Evolutionary conservation across 176 grass and related monocot species (phyloP).

Genomic region (Oryza glaberrima): DNA sequence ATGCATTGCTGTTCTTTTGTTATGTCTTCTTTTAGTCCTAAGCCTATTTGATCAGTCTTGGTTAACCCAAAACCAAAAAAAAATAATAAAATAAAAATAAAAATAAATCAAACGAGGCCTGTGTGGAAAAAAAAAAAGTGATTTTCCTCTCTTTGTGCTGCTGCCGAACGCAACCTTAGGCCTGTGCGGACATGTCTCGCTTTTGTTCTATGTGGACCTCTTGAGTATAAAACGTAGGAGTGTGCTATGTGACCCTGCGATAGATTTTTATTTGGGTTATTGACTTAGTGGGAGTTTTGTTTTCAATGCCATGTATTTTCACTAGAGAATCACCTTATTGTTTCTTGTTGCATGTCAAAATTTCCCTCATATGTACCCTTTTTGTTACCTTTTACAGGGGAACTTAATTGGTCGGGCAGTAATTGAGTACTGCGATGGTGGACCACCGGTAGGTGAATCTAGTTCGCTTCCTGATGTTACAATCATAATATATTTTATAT

Average conservation of each 20-base stretch:
- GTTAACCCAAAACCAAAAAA: not conserved
- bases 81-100: not conserved
- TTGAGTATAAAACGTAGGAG: conserved; percentile 5
- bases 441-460: conserved; percentile 73
- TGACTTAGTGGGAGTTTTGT: conserved; percentile 24
- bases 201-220: not conserved
- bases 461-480: conserved; percentile 13
- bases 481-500: conserved; percentile 4
- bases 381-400: conserved; percentile 66
- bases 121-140: too few species aligned
- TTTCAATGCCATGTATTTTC: not conserved
- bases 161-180: not conserved
- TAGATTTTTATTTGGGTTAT: conserved; percentile 18
- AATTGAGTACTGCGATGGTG: conserved; percentile 75
- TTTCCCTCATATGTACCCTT: not conserved
- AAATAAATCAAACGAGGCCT: not conserved
- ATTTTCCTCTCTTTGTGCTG: too few species aligned
- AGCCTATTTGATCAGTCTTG: not conserved
- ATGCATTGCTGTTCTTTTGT: not conserved
- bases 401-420: conserved; percentile 91
- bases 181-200: not conserved
- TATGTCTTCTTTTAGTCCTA: not conserved
- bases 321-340: conserved; percentile 8
- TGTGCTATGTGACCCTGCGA: not conserved
- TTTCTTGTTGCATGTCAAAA: conserved; percentile 7